Evolutionary conservation across 352 stramenopile species (phyloP).

Genomic region (Plasmopara muralis): DNA sequence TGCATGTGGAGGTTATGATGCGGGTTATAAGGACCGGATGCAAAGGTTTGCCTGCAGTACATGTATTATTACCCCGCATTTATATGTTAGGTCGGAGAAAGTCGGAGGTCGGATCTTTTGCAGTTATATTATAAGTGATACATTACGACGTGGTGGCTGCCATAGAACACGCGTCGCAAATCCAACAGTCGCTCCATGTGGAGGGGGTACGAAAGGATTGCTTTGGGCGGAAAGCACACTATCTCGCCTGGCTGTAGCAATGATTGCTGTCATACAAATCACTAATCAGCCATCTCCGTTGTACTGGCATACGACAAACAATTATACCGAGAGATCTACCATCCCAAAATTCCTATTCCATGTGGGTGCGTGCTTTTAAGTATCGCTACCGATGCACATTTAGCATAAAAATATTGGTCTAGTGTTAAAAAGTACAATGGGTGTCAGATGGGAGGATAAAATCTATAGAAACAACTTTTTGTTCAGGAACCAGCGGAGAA

Average conservation of each 20-base stretch:
- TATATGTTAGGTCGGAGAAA: not conserved
- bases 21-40: too few relatives aligned
- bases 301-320: not conserved
- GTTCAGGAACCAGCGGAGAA: constrained; percentile 7
- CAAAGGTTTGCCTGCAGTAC: too few relatives aligned
- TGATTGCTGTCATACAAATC: not conserved
- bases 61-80: too few relatives aligned
- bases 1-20: too few relatives aligned
- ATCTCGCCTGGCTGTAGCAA: not conserved
- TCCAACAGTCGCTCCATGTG: not conserved
- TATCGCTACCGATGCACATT: too few relatives aligned
- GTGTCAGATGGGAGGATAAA: not conserved
- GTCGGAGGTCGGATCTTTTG: not conserved
- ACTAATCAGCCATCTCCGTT: too few relatives aligned
- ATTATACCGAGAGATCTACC: too few relatives aligned
- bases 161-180: not conserved
- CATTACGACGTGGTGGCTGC: not conserved
- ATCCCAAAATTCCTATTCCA: too few relatives aligned
- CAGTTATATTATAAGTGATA: not conserved
- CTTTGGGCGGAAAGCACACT: not conserved
- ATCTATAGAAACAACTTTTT: not conserved
- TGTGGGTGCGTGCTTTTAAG: too few relatives aligned
- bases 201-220: not conserved
- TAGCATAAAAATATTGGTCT: not conserved
- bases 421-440: not conserved